Conservation (phyloP, 768 basidiomycete genomes). For the Heimioporus sp. region DNA sequence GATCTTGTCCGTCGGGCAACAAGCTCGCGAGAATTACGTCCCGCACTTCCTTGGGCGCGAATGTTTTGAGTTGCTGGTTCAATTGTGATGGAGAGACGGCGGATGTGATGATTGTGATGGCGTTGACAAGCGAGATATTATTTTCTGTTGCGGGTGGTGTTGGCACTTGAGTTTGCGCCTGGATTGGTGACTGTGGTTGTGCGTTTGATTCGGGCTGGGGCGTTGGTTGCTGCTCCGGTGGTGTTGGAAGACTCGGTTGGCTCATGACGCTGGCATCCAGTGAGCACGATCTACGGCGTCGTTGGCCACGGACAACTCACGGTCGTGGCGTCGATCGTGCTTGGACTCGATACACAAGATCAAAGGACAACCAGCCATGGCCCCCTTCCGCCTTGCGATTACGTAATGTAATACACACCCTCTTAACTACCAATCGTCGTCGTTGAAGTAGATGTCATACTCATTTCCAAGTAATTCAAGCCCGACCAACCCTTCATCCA, state of each 20-base stretch:
- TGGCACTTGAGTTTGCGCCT: constrained; percentile 8
- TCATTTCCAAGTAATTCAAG: no score
- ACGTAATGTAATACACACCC: no score
- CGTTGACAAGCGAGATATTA: constrained; percentile 35
- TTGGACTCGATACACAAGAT: no score
- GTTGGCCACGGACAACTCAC: constrained; percentile 6
- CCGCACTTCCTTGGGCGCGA: constrained; percentile 54
- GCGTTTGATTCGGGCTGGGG: constrained; percentile 13
- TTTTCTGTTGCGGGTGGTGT: constrained; percentile 2
- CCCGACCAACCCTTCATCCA: no score
- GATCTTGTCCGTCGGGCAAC: constrained; percentile 64
- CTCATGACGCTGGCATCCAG: constrained; percentile 17
- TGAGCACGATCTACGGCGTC: background rate
- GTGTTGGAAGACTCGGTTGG: constrained; percentile 24
- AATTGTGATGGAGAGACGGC: constrained; percentile 36
- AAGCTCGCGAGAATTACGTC: constrained; percentile 55
- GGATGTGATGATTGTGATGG: constrained; percentile 47
- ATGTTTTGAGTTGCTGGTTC: constrained; percentile 44
- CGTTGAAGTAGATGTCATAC: no score
- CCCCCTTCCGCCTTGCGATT: no score
- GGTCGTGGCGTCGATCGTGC: background rate
- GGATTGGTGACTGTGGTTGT: constrained; percentile 12
- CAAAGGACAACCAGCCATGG: no score
- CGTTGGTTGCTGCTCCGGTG: constrained; percentile 16
- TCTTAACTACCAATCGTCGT: no score